Percentiles rank a stretch among this genome's conserved stretches.
Conservation (phyloP, 495 filamentous ascomycete species). For the Pyrenopolyporus hunteri region DNA sequence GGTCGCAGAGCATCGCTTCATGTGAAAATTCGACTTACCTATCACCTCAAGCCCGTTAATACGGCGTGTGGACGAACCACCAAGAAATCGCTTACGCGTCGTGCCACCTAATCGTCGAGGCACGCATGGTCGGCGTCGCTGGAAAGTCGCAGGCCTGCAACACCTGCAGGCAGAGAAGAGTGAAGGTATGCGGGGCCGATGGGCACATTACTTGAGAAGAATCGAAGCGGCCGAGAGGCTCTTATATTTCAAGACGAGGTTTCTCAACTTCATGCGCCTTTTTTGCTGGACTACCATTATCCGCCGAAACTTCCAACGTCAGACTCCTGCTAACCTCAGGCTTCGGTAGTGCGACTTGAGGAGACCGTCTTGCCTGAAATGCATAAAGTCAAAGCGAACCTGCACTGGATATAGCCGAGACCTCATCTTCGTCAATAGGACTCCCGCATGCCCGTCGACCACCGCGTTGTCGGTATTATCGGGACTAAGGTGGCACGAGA, state of each 20-base stretch:
- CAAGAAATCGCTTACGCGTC: too few species aligned
- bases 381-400: slow-evolving; percentile 44
- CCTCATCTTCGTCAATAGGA: slow-evolving; percentile 43
- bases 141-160: slow-evolving; percentile 56
- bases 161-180: slow-evolving; percentile 52
- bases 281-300: neutral
- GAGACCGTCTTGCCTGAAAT: slow-evolving; percentile 46
- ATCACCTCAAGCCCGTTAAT: too few species aligned
- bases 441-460: slow-evolving; percentile 3
- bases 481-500: slow-evolving; percentile 6
- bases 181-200: slow-evolving; percentile 41
- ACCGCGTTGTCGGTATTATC: slow-evolving; percentile 24
- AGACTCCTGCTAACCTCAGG: neutral
- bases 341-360: slow-evolving; percentile 45
- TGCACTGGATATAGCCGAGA: slow-evolving; percentile 50
- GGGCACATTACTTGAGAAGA: neutral
- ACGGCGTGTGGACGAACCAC: too few species aligned
- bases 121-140: slow-evolving; percentile 53
- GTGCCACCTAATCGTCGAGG: neutral
- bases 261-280: neutral
- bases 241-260: neutral
- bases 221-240: neutral
- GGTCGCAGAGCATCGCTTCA: too few species aligned
- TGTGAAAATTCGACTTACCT: too few species aligned
- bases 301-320: neutral